Base-by-base conservation (phyloP, 2,329 filamentous ascomycete species). In the Orbilia blumenaviensis region DNA sequence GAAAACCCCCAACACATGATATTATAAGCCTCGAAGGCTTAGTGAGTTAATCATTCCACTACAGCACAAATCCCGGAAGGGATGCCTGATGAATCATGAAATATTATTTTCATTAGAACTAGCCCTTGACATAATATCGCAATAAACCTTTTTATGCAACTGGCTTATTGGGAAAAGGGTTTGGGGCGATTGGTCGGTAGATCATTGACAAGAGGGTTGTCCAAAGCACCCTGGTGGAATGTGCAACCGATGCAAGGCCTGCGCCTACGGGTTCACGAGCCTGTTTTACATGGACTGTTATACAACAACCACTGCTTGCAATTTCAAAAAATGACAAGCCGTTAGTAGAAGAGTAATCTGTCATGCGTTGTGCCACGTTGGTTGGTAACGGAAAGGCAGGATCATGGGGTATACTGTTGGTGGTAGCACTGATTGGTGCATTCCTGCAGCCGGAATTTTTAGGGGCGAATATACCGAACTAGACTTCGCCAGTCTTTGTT, bases 1-100 rank as follows among this genome's bases (percentile, higher is more conserved):
- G 52, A 56, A 56, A n/a, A 56, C 52, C 52, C 46, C 48, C 29
- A 56, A 38, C 52, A 56, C 52, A 56, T 56, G 52, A 56, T 56
- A 23, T 9, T 5, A 56, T 25, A 56, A 56, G 52, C 52, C 52
- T 56, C 52, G 52, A 56, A 56, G 52, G 52, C 52, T 56, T 56
- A 56, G 52, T 56, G 27, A 18, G 18, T 25, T 34, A 21, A 56
- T 56, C 52, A 56, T 56, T 56, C 29, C 52, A 56, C 52, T 25
- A 56, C 52, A 56, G 52, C 52, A 38, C 52, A 38, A 56, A 36
- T 32, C n/a, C n/a, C n/a, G n/a, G n/a, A n/a, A 27, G 48, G 25
- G 3, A 16, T 46, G 5, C 12, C 2, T 38, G 12, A 56, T 56
- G 52, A 56, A 56, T 56, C 52, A 56, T n/a, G n/a, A 52, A 16